phyloP scores from a whole-genome alignment of 2,329 filamentous ascomycete genomes.

The Ascochyta viciae-villosae region DNA sequence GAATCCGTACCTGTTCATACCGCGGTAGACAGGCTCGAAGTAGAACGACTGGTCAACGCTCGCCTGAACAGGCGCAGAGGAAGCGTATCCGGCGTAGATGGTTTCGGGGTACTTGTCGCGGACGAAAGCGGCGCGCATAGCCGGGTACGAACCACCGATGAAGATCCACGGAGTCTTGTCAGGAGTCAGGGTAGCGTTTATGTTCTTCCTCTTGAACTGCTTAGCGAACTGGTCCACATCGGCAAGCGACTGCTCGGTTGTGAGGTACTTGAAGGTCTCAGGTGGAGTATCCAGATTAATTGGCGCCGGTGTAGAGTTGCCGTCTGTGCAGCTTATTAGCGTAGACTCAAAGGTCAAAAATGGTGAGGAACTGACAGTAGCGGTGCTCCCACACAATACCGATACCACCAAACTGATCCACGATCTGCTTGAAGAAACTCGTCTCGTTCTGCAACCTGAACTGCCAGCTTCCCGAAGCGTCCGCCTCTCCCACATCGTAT shows the following conservation, averaged over 20 bases:
- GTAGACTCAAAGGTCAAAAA: neutral
- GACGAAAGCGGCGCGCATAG: slow-evolving; percentile 50
- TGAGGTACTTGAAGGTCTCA: slow-evolving; percentile 47
- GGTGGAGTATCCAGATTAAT: slow-evolving; percentile 43
- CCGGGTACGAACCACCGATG: slow-evolving; percentile 48
- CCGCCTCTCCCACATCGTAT: slow-evolving; percentile 47
- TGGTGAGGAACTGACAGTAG: slow-evolving; percentile 35
- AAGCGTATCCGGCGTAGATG: slow-evolving; percentile 47
- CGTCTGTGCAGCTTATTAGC: slow-evolving; percentile 35
- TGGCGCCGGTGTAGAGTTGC: slow-evolving; percentile 47
- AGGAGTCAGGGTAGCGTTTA: slow-evolving; percentile 45
- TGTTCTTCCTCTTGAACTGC: slow-evolving; percentile 47
- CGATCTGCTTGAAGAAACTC: slow-evolving; percentile 46
- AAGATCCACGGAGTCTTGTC: slow-evolving; percentile 49
- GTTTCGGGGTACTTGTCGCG: slow-evolving; percentile 49
- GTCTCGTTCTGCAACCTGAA: slow-evolving; percentile 38
- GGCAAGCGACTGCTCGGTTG: slow-evolving; percentile 51
- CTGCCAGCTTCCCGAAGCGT: slow-evolving; percentile 37
- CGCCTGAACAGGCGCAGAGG: slow-evolving; percentile 54
- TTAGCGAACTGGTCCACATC: slow-evolving; percentile 52
- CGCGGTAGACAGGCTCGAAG: slow-evolving; percentile 58
- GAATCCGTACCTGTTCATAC: slow-evolving; percentile 51
- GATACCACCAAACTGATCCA: slow-evolving; percentile 46
- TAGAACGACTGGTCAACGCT: slow-evolving; percentile 59
- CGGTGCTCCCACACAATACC: slow-evolving; percentile 53